Percentiles rank a stretch among this genome's conserved stretches.
Conservation (phyloP, 352 stramenopile species). For the Blastocystis sp. region DNA sequence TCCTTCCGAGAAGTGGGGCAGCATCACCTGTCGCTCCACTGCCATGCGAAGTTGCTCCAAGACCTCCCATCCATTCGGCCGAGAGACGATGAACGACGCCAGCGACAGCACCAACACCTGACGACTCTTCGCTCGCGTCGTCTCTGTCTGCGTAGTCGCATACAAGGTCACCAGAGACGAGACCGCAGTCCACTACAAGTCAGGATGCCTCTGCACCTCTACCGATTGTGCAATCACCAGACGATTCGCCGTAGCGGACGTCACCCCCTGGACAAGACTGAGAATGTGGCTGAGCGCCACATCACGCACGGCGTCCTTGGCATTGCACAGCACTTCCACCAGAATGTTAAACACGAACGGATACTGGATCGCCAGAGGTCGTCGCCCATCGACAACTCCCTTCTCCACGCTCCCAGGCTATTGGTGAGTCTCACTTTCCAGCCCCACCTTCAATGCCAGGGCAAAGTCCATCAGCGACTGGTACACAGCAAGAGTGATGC, state of each 20-base stretch:
- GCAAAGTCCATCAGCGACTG: slow-evolving; percentile 56
- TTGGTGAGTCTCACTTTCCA: neutral
- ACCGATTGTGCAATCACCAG: slow-evolving; percentile 11
- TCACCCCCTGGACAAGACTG: slow-evolving; percentile 27
- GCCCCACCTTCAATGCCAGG: slow-evolving; percentile 16
- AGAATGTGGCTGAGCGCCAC: slow-evolving; percentile 2
- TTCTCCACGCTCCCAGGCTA: slow-evolving; percentile 26
- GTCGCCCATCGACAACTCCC: slow-evolving; percentile 23
- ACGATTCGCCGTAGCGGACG: slow-evolving; percentile 1
- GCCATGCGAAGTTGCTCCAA: neutral
- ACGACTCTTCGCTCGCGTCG: neutral
- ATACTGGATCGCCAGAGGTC: slow-evolving; percentile 49
- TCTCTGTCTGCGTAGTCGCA: neutral
- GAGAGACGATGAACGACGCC: neutral
- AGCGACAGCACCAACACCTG: neutral
- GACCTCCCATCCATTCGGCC: slow-evolving; percentile 8
- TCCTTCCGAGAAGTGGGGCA: neutral
- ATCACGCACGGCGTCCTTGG: slow-evolving; percentile 49
- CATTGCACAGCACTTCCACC: slow-evolving; percentile 17
- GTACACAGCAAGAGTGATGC: neutral
- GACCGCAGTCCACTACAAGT: neutral
- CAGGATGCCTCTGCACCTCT: neutral
- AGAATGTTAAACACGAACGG: slow-evolving; percentile 29
- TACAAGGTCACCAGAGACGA: neutral
- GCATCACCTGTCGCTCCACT: neutral